These are phyloP conservation scores for Ophiostoma piceae DNA, from an alignment of 2,329 filamentous ascomycete genomes.

Conservation along the genomic window DNA sequence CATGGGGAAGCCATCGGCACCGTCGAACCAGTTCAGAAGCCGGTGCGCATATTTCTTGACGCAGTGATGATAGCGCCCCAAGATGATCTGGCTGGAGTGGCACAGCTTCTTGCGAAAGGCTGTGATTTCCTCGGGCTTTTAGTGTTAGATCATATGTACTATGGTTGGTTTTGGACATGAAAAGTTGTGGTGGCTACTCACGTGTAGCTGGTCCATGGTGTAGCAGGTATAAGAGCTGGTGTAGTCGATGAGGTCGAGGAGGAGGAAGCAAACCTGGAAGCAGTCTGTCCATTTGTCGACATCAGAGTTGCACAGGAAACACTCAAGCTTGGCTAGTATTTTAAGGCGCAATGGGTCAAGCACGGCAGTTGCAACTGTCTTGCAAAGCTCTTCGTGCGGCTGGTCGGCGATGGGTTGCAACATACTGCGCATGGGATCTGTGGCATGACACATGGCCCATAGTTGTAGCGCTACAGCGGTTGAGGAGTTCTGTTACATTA, in stretches of 20 bases:
- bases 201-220: background rate
- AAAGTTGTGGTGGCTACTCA: background rate
- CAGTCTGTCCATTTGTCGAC: background rate
- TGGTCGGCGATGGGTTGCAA: too few species aligned
- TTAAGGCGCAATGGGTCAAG: background rate
- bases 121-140: background rate
- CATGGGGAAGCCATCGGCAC: background rate
- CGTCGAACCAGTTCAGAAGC: background rate
- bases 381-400: too few species aligned
- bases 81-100: background rate
- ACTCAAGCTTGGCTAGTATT: background rate
- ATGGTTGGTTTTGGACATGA: too few species aligned
- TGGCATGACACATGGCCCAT: background rate
- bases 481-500: background rate
- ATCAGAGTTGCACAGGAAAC: background rate
- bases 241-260: background rate
- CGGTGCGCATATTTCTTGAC: background rate
- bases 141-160: too few species aligned
- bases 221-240: background rate
- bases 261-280: background rate
- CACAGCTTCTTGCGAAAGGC: background rate
- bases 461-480: background rate
- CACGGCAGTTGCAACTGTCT: conserved; percentile 27
- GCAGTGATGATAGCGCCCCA: background rate
- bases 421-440: background rate